Base-by-base conservation (phyloP, 371 early-diverging fungal genomes). In the Amoeboaphelidium protococcarum region DNA sequence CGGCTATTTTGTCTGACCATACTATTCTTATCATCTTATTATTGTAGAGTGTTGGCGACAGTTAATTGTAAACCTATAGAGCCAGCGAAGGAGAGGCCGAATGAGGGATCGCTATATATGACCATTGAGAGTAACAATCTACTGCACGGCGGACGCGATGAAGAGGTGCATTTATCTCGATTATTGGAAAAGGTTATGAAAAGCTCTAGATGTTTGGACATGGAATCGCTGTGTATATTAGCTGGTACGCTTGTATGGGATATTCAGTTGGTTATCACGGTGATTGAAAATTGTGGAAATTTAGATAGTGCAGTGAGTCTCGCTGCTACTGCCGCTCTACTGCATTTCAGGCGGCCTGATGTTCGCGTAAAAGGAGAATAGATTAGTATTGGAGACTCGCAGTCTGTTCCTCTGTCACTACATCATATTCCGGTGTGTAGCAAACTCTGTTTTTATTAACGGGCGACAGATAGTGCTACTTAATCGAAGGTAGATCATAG, bases 221-320 rank as follows among this genome's bases (percentile, higher is more conserved):
- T 86, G 19, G 96, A 95, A 60, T 83, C 90, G 4, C 65, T 95
- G 49, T 92, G 96, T 60, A 86, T 95, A 47, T 66, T 89, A 84
- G 66, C 13, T 31, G 1, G 10, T 25, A 22, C 23, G 40, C 25
- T 31, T 25, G 91, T 90, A 2, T 95, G 94, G 91, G 60, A 68
- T 22, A 69, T 95, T 40, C 76, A 85, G 1, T 72, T 90, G 3
- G 90, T 91, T 57, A 59, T 91, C 19, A 78, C 82, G 45, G 81
- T 90, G 47, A 59, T 92, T 48, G 87, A 89, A 58, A 71, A 89
- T 52, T 83, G 82, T 49, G 96, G 96, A 25, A 92, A 91, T 57
- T 52, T 91, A 44, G 57, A 83, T 12, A 92, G 91, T 53, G 80
- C 82, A 25, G 89, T 87, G 0, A 74, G 80, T 47, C 74, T 88